Base-by-base conservation (phyloP, 129 eudicot genomes). In the Cynara cardunculus region DNA sequence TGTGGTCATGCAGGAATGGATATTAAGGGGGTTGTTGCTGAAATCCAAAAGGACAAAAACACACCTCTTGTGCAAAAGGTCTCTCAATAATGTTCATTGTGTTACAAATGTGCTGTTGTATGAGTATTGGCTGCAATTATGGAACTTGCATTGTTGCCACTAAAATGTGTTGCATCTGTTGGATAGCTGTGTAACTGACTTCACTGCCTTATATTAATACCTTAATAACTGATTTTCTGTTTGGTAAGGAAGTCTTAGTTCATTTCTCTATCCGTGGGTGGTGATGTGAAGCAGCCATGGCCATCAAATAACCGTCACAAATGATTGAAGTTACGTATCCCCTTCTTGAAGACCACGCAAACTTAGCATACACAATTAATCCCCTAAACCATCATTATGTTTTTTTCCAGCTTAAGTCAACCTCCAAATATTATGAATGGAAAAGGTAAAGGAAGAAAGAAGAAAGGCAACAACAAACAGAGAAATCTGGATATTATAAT, bases 1-100 rank as follows among this genome's bases (percentile, higher is more conserved):
- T 67, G 65, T 87, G 84, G 72, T 67, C 79, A 82, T 92, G 97
- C 99, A 95, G 99, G 99, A 72, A 95, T 95, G 99, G 99, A 95
- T 92, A 89, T 95, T 78, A 95, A 95, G 89, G 97, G 99, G 70
- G 97, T 95, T 78, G 97, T 85, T 86, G 97, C 99, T 71, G 99
- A 95, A 88, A 92, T 95, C 80, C 99, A 82, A 76, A 95, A 88
- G 91, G 97, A 95, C 93, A 92, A 88, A 85, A 87, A 82, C 79
- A 90, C 99, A 72, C 89, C 99, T 86, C 96, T 95, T 84, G 99
- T 92, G 82, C 92, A 85, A 75, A 89, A 95, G 99, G 97, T 95
- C 73, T 83, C 59, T 65, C 27, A 19, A 24, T 81, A n/a, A 71
- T 25, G 46, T 39, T 26, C 46, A 27, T 74, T 69, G n/a, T 82